These are phyloP conservation scores for Phytophthora pluvialis DNA, from an alignment of 352 stramenopile genomes.

Conservation along the genomic window DNA sequence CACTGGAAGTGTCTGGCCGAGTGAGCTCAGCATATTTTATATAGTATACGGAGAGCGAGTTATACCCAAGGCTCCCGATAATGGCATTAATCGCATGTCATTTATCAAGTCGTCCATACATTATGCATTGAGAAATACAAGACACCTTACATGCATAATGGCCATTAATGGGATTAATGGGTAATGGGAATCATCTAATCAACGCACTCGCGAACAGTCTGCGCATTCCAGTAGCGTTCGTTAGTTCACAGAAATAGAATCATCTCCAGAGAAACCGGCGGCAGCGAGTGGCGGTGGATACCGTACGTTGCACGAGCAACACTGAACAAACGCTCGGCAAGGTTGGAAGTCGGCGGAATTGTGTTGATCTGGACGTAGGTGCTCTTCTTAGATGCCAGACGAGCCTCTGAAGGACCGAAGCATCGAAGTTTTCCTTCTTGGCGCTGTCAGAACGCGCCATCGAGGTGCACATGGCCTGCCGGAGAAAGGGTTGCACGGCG, in stretches of 20 bases:
- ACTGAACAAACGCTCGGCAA: constrained; percentile 6
- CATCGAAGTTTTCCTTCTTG: constrained; percentile 5
- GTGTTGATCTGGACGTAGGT: constrained; percentile 1
- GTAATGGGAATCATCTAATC: constrained; percentile 1
- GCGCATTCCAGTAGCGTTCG: background rate
- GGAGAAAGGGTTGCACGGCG: background rate
- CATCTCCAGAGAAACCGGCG: background rate
- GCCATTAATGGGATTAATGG: constrained; percentile 5
- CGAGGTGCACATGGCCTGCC: background rate
- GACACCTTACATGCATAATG: constrained; percentile 4
- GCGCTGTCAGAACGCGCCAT: background rate
- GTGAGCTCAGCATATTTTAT: no score
- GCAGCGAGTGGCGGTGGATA: constrained; percentile 2
- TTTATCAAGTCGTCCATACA: background rate
- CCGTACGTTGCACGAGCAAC: constrained; percentile 2
- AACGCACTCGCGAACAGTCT: constrained; percentile 3
- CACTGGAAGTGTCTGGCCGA: no score
- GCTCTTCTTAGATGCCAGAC: background rate
- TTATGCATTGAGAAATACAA: background rate
- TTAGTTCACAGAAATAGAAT: constrained; percentile 1
- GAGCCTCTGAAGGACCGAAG: constrained; percentile 6
- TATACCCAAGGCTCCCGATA: background rate
- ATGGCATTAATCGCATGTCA: background rate
- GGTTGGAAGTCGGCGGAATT: constrained; percentile 11
- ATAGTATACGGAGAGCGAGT: no score